Percentiles rank a stretch among this genome's conserved stretches.
These are phyloP conservation scores for Nakazawaea pomicola DNA, from an alignment of 805 yeast genomes.

Conservation along the genomic window DNA sequence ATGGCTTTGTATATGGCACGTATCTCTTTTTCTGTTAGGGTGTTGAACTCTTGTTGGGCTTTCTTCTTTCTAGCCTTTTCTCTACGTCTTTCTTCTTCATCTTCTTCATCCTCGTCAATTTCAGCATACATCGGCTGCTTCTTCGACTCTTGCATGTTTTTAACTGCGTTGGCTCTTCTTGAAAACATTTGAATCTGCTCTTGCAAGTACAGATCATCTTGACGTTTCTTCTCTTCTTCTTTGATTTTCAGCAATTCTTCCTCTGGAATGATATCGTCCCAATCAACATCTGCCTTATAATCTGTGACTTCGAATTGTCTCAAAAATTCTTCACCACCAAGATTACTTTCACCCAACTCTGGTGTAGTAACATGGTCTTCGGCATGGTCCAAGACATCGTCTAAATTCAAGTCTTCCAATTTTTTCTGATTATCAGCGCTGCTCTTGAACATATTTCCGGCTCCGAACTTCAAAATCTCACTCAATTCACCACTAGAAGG, in stretches of 20 bases:
- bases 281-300: slow-evolving; percentile 94
- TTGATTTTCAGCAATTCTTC: slow-evolving; percentile 85
- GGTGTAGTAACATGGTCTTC: slow-evolving; percentile 97
- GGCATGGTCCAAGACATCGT: slow-evolving; percentile 93
- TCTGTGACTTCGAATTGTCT: slow-evolving; percentile 98
- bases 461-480: slow-evolving; percentile 95
- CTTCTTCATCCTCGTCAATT: slow-evolving; percentile 33
- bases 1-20: slow-evolving; percentile 82
- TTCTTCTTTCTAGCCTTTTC: slow-evolving; percentile 28
- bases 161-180: slow-evolving; percentile 72
- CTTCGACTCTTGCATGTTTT: slow-evolving; percentile 40
- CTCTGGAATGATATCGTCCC: slow-evolving; percentile 99
- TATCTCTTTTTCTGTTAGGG: slow-evolving; percentile 79
- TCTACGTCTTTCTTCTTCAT: slow-evolving; percentile 34
- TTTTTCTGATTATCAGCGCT: slow-evolving; percentile 84
- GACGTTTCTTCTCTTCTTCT: slow-evolving; percentile 82
- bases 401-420: slow-evolving; percentile 90
- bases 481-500: slow-evolving; percentile 82
- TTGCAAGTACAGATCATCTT: slow-evolving; percentile 81
- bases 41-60: slow-evolving; percentile 38
- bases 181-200: slow-evolving; percentile 87
- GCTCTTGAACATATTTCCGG: slow-evolving; percentile 97
- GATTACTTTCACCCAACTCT: slow-evolving; percentile 92
- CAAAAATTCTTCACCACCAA: slow-evolving; percentile 97
- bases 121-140: slow-evolving; percentile 32